Base-by-base conservation (phyloP, 2,329 filamentous ascomycete genomes). In the Penicillium sp. region DNA sequence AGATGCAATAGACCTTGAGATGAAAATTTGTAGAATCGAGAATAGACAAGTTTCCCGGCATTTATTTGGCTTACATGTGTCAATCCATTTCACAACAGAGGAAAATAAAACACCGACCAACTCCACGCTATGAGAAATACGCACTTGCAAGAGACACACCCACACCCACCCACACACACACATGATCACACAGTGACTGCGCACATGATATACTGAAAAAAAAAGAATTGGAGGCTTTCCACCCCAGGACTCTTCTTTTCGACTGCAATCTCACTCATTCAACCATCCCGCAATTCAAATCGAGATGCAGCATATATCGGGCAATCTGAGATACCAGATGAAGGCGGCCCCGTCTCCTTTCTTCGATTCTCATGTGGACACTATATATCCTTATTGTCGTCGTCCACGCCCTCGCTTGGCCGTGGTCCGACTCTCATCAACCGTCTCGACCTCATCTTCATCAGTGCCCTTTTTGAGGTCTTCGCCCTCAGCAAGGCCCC, bases 381-480 rank as follows among this genome's bases (percentile, higher is more conserved):
- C 27, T 18, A 43, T 61, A 43, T 61, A 53, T 32, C 3, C 11
- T 11, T 32, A 69, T 43, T 60, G 56, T 25, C 68, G 66, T 52
- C 70, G 66, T 33, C 63, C 66, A 55, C 67, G 63, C 39, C 69
- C 68, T 45, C 68, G 61, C 57, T 70, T 72, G 40, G 62, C 67
- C 24, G 66, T 67, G 26, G 68, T 62, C 35, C 68, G 63, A 41
- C 60, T 65, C 42, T 72, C 70, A 46, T 71, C 66, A 32, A 68
- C 68, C 37, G 71, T 72, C 49, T 80, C 79, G 29, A 79, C 77
- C 52, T 84, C 81, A 56, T 84, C 81, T 47, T 77, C 74, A 47
- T 81, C 77, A 35, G 78, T 77, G 0, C 81, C 81, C 60, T 84
- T 84, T 53, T 77, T 76, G 45, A 84, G 62, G 49, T 78, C 76